These are phyloP conservation scores for Salix suchowensis DNA, from an alignment of 345 rosid genomes.

Conservation along the genomic window DNA sequence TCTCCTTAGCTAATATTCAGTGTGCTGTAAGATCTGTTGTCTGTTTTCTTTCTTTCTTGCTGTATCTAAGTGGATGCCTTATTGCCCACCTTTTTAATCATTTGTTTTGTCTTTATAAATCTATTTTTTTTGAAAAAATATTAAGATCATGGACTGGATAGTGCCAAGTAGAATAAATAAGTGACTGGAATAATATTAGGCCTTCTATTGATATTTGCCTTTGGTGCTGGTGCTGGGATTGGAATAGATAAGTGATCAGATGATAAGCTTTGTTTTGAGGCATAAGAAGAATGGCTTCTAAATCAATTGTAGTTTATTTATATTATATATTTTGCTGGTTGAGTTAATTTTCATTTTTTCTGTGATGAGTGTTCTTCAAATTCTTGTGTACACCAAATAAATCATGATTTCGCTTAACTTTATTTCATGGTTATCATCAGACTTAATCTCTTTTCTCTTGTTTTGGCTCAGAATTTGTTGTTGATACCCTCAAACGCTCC, in stretches of 20 bases:
- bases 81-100: neutral
- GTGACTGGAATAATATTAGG: neutral
- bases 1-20: neutral
- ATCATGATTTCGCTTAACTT: neutral
- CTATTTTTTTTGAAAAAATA: too few species aligned
- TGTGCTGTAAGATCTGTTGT: neutral
- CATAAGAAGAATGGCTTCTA: neutral
- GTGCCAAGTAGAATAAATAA: neutral
- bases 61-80: neutral
- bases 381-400: neutral
- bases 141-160: neutral
- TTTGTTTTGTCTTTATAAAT: neutral
- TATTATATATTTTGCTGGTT: neutral
- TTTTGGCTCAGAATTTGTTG: constrained; percentile 10
- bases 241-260: neutral
- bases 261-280: neutral
- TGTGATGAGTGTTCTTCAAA: neutral
- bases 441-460: neutral
- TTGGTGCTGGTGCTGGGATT: neutral
- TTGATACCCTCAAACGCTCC: constrained; percentile 13
- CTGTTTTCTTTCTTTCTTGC: neutral
- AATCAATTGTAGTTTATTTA: neutral
- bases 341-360: neutral
- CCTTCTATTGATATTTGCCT: neutral
- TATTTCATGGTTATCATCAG: neutral